Base-by-base conservation (phyloP, 2,329 filamentous ascomycete genomes). In the Neofusicoccum sp. region DNA sequence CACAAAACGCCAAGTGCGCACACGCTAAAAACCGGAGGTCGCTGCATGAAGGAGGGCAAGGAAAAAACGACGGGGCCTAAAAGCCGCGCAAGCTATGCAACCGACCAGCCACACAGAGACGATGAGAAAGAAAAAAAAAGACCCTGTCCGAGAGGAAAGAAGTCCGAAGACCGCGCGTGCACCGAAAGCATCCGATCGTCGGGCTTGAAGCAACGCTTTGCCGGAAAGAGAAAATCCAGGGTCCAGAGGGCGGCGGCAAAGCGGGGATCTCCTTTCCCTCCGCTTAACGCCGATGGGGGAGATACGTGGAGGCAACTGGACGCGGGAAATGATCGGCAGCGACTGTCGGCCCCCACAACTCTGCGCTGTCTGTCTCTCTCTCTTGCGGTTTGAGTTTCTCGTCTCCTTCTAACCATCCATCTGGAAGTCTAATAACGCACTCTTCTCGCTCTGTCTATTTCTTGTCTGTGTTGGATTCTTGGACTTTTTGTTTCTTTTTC, bases 301-400 rank as follows among this genome's bases (percentile, higher is more conserved):
- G 56, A 60, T 60, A 49, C 39, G 56, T 39, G 56, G 56, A 6
- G 14, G 43, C 56, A 7, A n/a, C 41, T 31, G 14, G n/a, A 48
- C 44, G 34, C 31, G 41, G 41, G 6, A 45, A 56, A 5, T 22
- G 50, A 58, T 58, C 39, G 52, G n/a, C 54, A 16, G 11, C 3
- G 8, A 8, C 47, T n/a, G 12, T 43, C 16, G 43, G 8, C 43
- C 43, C 43, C 16, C 29, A 7, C 6, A n/a, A n/a, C 4, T 28
- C 43, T 45, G 6, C 14, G 28, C 9, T 12, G 3, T 48, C 14
- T 33, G 45, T 48, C n/a, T n/a, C 22, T 48, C 22, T 48, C 12
- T 12, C 47, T 5, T 50, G 29, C 31, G 5, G 28, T 6, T 28
- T 33, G 28, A 4, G 29, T 14, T 14, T 52, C 3, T 16, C 12